Base-by-base conservation (phyloP, 331 rosid species). In the Dryas integrifolia region DNA sequence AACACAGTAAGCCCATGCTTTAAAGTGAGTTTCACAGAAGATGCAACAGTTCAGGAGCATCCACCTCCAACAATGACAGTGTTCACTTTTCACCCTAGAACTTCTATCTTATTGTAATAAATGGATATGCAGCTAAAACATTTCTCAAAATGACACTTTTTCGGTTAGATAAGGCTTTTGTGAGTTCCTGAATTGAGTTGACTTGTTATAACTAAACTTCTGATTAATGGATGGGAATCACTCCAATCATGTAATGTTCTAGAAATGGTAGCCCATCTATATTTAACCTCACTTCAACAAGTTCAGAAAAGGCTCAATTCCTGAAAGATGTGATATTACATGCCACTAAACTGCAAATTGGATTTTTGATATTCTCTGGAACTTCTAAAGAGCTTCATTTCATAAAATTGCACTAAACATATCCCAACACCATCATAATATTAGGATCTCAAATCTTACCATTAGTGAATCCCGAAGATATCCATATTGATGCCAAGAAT, bases 401-500 rank as follows among this genome's bases (percentile, higher is more conserved):
- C 15, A 63, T 63, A n/a, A 39, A 61, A 61, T 39, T 41, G 35
- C 14, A 15, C 15, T 6, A 43, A 41, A 5, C 16, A 44, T 8
- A 45, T 70, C 73, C 70, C 7, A 48, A 14, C 39, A 57, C 18
- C 16, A 71, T 56, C 56, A 71, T 70, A 61, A 26, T 47, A 57
- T 5, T 13, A 60, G 0, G 48, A 10, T 5, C 67, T 71, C 48
- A 71, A 58, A 82, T 66, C 92, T 80, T 85, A 95, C 99, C 92
- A 82, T 67, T 1, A 82, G 68, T 13, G 89, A 80, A 80, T 92
- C 97, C 72, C 64, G 83, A 69, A 95, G 85, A 86, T 89, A 86
- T 76, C 97, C 93, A 79, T 74, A 85, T 66, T 45, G 84, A 84
- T 89, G 84, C 97, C 92, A 89, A 55, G 96, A 87, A 84, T 78